Conservation (phyloP, 352 stramenopile species). For the Pythium chondricola region DNA sequence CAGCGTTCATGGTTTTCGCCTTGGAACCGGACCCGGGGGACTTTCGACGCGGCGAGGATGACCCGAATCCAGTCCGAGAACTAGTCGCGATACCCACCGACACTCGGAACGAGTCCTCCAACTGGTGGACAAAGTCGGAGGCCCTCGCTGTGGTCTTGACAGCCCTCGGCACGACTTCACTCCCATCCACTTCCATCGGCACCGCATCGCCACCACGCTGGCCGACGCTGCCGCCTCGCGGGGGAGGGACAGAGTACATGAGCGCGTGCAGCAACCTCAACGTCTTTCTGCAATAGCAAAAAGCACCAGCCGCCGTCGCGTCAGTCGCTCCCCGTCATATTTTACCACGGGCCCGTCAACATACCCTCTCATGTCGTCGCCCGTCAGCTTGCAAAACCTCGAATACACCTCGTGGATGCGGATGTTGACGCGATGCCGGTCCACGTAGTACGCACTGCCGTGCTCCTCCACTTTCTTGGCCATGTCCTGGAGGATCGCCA, state of each 20-base stretch:
- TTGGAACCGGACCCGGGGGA: slow-evolving; percentile 13
- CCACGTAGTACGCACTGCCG: slow-evolving; percentile 29
- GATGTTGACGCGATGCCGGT: slow-evolving; percentile 33
- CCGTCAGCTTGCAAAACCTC: slow-evolving; percentile 68
- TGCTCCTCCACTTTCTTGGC: slow-evolving; percentile 56
- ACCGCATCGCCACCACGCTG: not conserved
- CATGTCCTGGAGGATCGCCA: slow-evolving; percentile 73
- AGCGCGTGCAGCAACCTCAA: slow-evolving; percentile 57
- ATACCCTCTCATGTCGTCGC: slow-evolving; percentile 72
- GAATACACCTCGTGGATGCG: slow-evolving; percentile 75
- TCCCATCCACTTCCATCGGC: slow-evolving; percentile 20
- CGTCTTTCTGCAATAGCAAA: slow-evolving; percentile 36
- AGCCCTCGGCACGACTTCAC: not conserved
- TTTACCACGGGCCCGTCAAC: no score
- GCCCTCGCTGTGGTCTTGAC: slow-evolving; percentile 2
- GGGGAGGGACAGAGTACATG: slow-evolving; percentile 44
- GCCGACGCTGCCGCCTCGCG: not conserved
- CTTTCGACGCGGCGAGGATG: slow-evolving; percentile 12
- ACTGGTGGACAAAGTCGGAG: slow-evolving; percentile 32
- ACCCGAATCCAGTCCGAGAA: slow-evolving; percentile 6
- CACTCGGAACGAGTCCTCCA: slow-evolving; percentile 81
- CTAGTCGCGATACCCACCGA: slow-evolving; percentile 51
- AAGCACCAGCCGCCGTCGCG: not conserved
- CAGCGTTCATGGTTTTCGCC: slow-evolving; percentile 15
- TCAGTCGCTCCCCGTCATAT: no score